Evolutionary conservation across 2,329 filamentous ascomycete genomes (phyloP), one percentile per base, ranked within the genome.

Genomic region (Zasmidium angulare): DNA sequence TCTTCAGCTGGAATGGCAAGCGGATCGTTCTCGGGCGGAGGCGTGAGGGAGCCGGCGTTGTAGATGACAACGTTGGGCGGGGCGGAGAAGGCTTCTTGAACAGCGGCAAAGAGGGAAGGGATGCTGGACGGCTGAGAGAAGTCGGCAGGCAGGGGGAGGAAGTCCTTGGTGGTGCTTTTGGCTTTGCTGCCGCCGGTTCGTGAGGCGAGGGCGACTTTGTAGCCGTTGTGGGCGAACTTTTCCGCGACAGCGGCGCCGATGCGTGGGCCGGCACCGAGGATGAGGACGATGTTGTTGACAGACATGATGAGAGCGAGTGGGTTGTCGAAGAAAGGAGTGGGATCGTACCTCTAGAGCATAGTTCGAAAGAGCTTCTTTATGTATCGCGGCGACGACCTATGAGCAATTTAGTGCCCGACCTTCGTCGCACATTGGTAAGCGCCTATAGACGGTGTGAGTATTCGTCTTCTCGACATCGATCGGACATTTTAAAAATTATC

Each of bases 211-310:
- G 76, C 78, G 46, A 80, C 70, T 58, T 73, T 75, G 71, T 80
- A 80, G 55, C 78, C 78, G 50, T 76, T 75, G 1, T 69, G 58
- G 14, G 75, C 69, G 63, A 80, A 79, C 11, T 70, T 65, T 17
- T 66, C 62, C n/a, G 75, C 72, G 3, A 78, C 71, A 24, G 67
- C 57, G 2, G 70, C 62, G 17, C 78, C 78, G 36, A 79, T 66
- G 55, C 77, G 78, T 47, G 77, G 61, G 2, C 78, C 78, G n/a
- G 77, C 70, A 40, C 78, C 78, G 46, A 80, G 73, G 59, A 81
- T 77, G 58, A 79, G 73, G 55, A 73, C 63, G 62, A 74, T 51
- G 31, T 23, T 21, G 24, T 40, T 40, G 24, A 24, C 14, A 17
- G 50, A 12, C 50, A 52, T 52, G 6, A 24, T 31, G 24, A 36